Base-by-base conservation (phyloP, 2,329 filamentous ascomycete genomes). In the Juglanconis oblonga region DNA sequence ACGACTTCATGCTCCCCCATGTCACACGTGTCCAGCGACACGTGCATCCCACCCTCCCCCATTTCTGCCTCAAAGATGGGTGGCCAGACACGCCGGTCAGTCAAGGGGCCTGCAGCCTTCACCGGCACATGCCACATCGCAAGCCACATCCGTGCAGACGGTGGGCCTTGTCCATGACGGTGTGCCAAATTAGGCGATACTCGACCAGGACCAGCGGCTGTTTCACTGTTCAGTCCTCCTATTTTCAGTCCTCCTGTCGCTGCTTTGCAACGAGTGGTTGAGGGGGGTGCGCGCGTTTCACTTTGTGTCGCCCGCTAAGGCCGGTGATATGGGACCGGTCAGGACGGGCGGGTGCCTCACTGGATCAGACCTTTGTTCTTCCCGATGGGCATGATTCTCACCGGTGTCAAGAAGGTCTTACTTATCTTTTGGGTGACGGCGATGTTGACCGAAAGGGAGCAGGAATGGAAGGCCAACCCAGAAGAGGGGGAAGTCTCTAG, bases 351-450 rank as follows among this genome's bases (percentile, higher is more conserved):
- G 17, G 24, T 32, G 45, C 45, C 45, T 31, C 17, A 48, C 45
- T 11, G 24, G 45, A 17, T 8, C 24, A 24, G 13, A 17, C 31
- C 4, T 48, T 48, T 48, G 17, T 48, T 48, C 24, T 31, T 31
- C 11, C 24, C 45, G 7, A 31, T 10, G 45, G 9, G 6, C 4
- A 48, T 32, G 31, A 13, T 24, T 36, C 52, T 57, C 55, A 57
- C 55, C 55, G 55, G 55, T 57, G 48, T 29, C 36, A 17, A n/a
- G 54, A 29, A 50, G 54, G 36, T 50, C 53, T 57, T 24, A 50
- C 55, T n/a, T 31, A 40, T 29, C 35, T 24, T 57, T 35, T 9
- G 8, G 17, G 8, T 24, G 9, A 7, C 44, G 9, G 44, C 13
- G 11, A 9, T 42, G 14, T 13, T 11, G 5, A 11, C 29, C 29